Conservation (phyloP, 176 grass and related monocot genomes). For the Phoenix roebelenii region DNA sequence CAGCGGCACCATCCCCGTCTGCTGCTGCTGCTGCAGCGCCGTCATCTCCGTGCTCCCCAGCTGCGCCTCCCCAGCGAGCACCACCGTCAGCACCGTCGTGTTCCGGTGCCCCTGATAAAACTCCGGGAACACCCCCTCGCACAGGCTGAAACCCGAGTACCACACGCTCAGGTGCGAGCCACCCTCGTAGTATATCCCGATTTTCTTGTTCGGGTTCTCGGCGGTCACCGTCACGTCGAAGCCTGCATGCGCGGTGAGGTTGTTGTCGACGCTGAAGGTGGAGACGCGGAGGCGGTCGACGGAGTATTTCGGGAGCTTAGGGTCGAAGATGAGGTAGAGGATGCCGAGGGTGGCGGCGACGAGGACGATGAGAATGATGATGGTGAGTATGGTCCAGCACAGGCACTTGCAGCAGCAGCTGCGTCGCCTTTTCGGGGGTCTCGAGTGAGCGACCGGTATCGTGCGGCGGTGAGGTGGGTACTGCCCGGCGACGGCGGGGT, state of each 20-base stretch:
- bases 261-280: conserved; percentile 31
- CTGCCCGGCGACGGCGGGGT: neutral
- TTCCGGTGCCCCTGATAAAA: conserved; percentile 84
- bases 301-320: conserved; percentile 71
- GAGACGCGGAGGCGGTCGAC: conserved; percentile 56
- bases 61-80: conserved; percentile 42
- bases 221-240: conserved; percentile 75
- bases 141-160: conserved; percentile 31
- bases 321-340: conserved; percentile 55
- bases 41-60: conserved; percentile 30
- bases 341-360: conserved; percentile 20
- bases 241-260: conserved; percentile 28
- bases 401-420: conserved; percentile 54
- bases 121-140: conserved; percentile 34
- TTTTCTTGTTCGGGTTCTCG: conserved; percentile 47
- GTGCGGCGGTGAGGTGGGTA: conserved; percentile 20
- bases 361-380: conserved; percentile 29
- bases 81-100: conserved; percentile 51
- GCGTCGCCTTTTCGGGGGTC: conserved; percentile 14
- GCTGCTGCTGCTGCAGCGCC: conserved; percentile 47
- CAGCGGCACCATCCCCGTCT: conserved; percentile 41
- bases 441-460: neutral
- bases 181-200: conserved; percentile 57
- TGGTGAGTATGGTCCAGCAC: conserved; percentile 24
- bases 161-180: conserved; percentile 48